Evolutionary conservation across 2,329 filamentous ascomycete species (phyloP), one percentile per base, ranked within the genome.

Genomic region (Aspergillus chevalieri): DNA sequence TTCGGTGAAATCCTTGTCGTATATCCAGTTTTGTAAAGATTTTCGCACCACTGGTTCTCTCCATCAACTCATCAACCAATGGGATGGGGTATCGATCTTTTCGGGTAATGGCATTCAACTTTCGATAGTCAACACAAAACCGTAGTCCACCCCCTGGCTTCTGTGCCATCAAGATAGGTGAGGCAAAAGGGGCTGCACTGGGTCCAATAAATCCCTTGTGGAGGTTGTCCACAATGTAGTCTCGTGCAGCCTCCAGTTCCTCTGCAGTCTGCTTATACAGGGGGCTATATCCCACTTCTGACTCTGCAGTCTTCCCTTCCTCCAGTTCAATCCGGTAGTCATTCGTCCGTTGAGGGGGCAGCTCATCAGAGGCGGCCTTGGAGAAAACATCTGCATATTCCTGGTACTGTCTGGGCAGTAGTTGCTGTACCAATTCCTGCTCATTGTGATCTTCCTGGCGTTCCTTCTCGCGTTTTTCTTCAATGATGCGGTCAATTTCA

Each of bases 51-150:
- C 9, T 9, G 2, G 66, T 14, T 1, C 44, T n/a, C 21, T 65
- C 52, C 15, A 63, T 34, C 0, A 54, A 54, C 47, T 69, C 52
- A 3, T 44, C 45, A 30, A 67, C 64, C 15, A 66, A 44, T 0
- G 48, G 57, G 17, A 69, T 19, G 0, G 48, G 54, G 34, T 64
- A 63, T 2, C 48, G 22, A 49, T 68, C 57, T 46, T 71, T 70
- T n/a, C 58, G 47, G 1, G 55, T 69, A 21, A 68, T 53, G 4
- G 39, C 19, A 46, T 70, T 70, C 28, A 70, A 44, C 1, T 46
- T 39, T 21, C 52, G 15, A 44, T 67, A 69, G 44, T 70, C 55
- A 2, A 69, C 49, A 49, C 56, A 66, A 8, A 66, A 39, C 2
- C 52, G 24, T 6, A 39, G 17, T 1, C 36, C 36, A 17, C 36